A percentile compares a stretch with the other conserved stretches of the same genome.
Evolutionary conservation across 2,329 filamentous ascomycete species (phyloP).

Genomic region (Cordyceps fumosorosea): DNA sequence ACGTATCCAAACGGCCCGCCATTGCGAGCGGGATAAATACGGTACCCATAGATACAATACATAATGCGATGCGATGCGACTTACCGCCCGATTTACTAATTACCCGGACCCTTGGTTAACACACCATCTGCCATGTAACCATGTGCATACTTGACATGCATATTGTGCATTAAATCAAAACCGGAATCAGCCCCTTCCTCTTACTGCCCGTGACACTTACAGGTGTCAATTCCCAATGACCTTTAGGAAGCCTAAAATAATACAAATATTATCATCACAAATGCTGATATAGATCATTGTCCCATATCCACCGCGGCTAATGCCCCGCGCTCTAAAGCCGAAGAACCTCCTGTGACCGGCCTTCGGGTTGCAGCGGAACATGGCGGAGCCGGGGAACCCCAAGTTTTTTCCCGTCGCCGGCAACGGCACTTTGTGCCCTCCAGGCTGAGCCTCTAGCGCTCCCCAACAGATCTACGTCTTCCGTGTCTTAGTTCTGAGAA

Average conservation of each 20-base stretch:
- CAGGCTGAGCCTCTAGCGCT: background rate
- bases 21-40: too few species aligned
- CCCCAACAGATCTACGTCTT: slow-evolving; percentile 6
- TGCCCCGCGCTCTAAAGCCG: background rate
- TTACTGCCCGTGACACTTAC: too few species aligned
- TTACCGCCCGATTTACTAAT: too few species aligned
- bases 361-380: slow-evolving; percentile 10
- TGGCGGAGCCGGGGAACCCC: slow-evolving; percentile 1
- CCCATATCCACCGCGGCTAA: background rate
- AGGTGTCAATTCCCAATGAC: background rate
- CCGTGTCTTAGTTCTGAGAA: background rate
- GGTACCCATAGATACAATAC: too few species aligned
- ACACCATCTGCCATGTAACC: too few species aligned
- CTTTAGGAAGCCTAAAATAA: background rate
- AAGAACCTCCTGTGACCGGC: background rate
- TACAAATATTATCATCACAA: background rate
- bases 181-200: too few species aligned
- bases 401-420: background rate
- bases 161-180: too few species aligned
- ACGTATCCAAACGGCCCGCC: too few species aligned
- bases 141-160: too few species aligned
- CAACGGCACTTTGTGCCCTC: background rate
- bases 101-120: too few species aligned
- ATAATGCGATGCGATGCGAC: too few species aligned
- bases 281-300: background rate